Conservation (phyloP, 805 yeast species). For the Candida sakaeoensis region DNA sequence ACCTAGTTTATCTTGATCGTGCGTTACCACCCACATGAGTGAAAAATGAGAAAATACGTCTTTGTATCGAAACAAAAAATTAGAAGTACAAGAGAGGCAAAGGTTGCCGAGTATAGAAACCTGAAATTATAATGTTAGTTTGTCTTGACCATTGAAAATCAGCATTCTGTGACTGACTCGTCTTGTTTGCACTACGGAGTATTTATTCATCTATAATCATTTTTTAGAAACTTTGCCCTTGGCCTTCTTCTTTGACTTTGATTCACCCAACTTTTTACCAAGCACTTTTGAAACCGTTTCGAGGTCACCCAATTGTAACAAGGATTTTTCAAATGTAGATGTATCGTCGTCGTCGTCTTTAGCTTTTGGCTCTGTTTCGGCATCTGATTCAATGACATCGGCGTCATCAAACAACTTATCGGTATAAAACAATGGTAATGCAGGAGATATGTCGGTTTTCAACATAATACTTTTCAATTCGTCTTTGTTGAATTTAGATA, state of each 20-base stretch:
- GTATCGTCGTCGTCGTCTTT: conserved; percentile 31
- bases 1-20: conserved; percentile 9
- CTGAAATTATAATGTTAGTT: no score
- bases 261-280: conserved; percentile 47
- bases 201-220: conserved; percentile 14
- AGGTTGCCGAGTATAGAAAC: no score
- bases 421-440: conserved; percentile 76
- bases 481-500: conserved; percentile 41
- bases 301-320: conserved; percentile 76
- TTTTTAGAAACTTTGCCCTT: conserved; percentile 13
- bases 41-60: no score
- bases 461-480: conserved; percentile 56
- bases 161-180: not conserved
- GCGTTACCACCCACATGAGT: conserved; percentile 10
- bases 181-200: not conserved
- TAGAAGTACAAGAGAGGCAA: no score
- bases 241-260: conserved; percentile 1
- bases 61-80: no score
- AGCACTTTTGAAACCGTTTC: conserved; percentile 65
- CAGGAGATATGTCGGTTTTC: conserved; percentile 71
- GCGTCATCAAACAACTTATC: conserved; percentile 50
- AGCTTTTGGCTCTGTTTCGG: conserved; percentile 10
- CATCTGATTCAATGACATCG: conserved; percentile 32
- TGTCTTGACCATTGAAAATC: no score
- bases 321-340: conserved; percentile 66